Percentiles rank a stretch among this genome's conserved stretches.
Conservation (phyloP, 805 yeast genomes). For the Jamesozyma spencerorum region DNA sequence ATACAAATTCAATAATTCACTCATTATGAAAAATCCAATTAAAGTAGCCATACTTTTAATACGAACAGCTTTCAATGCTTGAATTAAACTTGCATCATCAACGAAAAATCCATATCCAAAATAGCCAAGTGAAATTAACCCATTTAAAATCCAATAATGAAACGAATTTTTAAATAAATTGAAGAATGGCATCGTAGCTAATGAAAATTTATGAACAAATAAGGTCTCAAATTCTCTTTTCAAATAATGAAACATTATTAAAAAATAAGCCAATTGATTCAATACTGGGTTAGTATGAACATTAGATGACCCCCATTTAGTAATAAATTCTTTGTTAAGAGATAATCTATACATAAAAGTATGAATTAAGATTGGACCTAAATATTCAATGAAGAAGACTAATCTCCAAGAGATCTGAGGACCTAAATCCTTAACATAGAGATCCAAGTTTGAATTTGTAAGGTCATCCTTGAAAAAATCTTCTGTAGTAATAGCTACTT, state of each 20-base stretch:
- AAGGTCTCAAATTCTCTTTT: slow-evolving; percentile 87
- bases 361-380: slow-evolving; percentile 83
- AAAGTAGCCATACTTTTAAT: slow-evolving; percentile 23
- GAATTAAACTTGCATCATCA: slow-evolving; percentile 11
- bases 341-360: slow-evolving; percentile 48
- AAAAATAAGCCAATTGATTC: slow-evolving; percentile 28
- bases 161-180: slow-evolving; percentile 80
- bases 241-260: slow-evolving; percentile 65
- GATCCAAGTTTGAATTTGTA: slow-evolving; percentile 31
- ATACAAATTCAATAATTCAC: slow-evolving; percentile 63
- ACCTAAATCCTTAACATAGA: slow-evolving; percentile 81
- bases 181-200: slow-evolving; percentile 85
- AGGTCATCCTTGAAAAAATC: slow-evolving; percentile 24
- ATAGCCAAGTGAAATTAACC: slow-evolving; percentile 44
- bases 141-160: slow-evolving; percentile 92
- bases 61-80: slow-evolving; percentile 11
- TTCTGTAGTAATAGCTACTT: slow-evolving; percentile 23
- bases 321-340: slow-evolving; percentile 7
- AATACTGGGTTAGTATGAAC: slow-evolving; percentile 16
- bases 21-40: slow-evolving; percentile 41
- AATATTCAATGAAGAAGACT: slow-evolving; percentile 80
- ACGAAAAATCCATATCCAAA: slow-evolving; percentile 40
- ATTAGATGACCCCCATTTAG: slow-evolving; percentile 8
- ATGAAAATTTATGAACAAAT: slow-evolving; percentile 75
- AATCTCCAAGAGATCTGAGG: slow-evolving; percentile 88